A percentile compares a stretch with the other conserved stretches of the same genome.
phyloP scores from a whole-genome alignment of 805 yeast genomes.

The Candida chauliodis region DNA sequence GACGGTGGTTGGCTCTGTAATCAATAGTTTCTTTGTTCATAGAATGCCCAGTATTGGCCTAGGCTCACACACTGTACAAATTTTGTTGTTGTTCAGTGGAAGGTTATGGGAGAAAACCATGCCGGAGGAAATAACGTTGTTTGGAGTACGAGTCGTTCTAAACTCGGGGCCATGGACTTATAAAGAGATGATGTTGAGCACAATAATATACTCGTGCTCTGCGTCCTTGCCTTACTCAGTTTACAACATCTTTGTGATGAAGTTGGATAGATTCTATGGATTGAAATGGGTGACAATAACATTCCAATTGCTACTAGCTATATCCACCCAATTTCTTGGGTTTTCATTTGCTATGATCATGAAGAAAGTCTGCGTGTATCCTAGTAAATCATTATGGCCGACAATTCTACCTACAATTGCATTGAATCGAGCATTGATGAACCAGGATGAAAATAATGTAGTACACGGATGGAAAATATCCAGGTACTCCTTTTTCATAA shows the following conservation, averaged over 20 bases:
- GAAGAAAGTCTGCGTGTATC: conserved; percentile 50
- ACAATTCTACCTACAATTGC: conserved; percentile 42
- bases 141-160: conserved; percentile 23
- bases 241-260: conserved; percentile 42
- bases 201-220: conserved; percentile 42
- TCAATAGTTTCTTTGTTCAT: conserved; percentile 41
- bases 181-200: conserved; percentile 44
- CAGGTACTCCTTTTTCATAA: conserved; percentile 35
- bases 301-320: conserved; percentile 49
- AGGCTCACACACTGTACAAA: conserved; percentile 37
- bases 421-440: conserved; percentile 38
- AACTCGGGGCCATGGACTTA: conserved; percentile 44
- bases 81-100: conserved; percentile 38
- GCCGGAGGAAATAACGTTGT: conserved; percentile 22
- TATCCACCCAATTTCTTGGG: conserved; percentile 61
- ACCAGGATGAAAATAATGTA: conserved; percentile 19
- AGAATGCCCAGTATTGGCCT: conserved; percentile 34
- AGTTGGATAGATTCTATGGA: conserved; percentile 39
- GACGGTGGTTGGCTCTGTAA: conserved; percentile 39
- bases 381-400: conserved; percentile 43
- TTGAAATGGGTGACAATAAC: conserved; percentile 45
- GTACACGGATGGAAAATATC: conserved; percentile 40
- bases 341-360: conserved; percentile 65
- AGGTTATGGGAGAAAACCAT: conserved; percentile 34
- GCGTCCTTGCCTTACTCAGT: conserved; percentile 41